phyloP scores from a whole-genome alignment of 345 rosid genomes.

The Eutrema heterophyllum region DNA sequence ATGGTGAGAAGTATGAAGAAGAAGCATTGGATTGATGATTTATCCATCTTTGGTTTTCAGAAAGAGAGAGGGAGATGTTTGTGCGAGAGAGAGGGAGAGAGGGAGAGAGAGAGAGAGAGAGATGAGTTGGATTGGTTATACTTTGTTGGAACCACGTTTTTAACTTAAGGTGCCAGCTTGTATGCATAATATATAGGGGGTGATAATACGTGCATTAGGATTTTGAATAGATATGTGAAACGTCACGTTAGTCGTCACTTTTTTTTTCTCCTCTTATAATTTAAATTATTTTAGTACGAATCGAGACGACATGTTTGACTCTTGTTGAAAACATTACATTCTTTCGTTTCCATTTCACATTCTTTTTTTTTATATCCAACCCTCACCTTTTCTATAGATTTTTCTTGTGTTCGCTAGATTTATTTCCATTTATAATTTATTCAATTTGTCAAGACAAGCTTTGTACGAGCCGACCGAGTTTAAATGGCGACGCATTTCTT shows the following conservation, averaged over 20 bases:
- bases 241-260: slow-evolving; percentile 19
- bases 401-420: not conserved
- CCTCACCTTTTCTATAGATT: not conserved
- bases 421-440: not conserved
- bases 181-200: slow-evolving; percentile 1
- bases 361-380: not conserved
- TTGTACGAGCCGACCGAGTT: slow-evolving; percentile 6
- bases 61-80: not conserved
- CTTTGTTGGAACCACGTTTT: slow-evolving; percentile 7
- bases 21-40: not conserved
- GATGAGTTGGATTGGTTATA: not conserved
- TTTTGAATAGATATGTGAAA: not conserved
- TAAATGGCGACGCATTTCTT: not conserved
- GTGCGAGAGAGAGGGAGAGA: not conserved
- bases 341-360: not conserved
- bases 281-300: not conserved
- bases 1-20: slow-evolving; percentile 17
- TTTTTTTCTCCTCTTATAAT: not conserved
- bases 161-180: not conserved
- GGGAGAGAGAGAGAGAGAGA: not conserved
- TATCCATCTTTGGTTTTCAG: slow-evolving; percentile 7
- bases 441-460: not conserved
- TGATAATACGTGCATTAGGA: not conserved
- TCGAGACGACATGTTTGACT: slow-evolving; percentile 24
- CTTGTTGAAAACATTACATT: slow-evolving; percentile 14